Evolutionary conservation across 2,329 filamentous ascomycete genomes (phyloP), one percentile per base, ranked within the genome.

Genomic region (Cladosporium austrohemisphaericum): DNA sequence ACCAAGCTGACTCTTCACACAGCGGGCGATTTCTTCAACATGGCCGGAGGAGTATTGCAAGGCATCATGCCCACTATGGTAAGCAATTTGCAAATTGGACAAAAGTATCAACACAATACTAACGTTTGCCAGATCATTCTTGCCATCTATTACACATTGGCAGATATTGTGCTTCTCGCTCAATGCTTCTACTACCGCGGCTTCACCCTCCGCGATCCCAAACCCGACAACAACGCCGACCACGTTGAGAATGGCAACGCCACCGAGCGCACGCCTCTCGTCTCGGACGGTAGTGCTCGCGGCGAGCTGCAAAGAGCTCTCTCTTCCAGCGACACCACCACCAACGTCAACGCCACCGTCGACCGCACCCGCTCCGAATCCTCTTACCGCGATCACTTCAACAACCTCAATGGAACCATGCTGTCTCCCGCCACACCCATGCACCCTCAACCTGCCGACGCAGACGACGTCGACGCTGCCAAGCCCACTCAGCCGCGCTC

Each of bases 181-280:
- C 93, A 98, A 70, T 95, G 88, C 69, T 95, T 97, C 73, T 97
- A 95, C 73, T 98, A 98, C 69, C 83, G 88, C 45, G 91, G 91
- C 3, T 93, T 95, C 56, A 60, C 57, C 70, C 95, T 97, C 67
- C 83, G 88, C 46, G 91, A 91, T 13, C 91, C 95, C 40, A 63
- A 60, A 45, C 59, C 62, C 0, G 54, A 58, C 16, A 31, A 11
- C 38, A 60, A 61, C 41, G 25, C 37, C 11, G 31, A 32, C 8
- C 50, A 51, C 4, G 50, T 60, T 10, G 60, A 59, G 16, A 57
- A 57, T 18, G 59, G 50, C 6, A 47, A 51, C 16, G 53, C 61
- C 5, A 66, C 53, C 10, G 69, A 71, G 55, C 59, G 60, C 3
- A 60, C 68, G 6, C 62, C 65, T 10, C 57, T 71, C 5, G 57